Evolutionary conservation across 805 yeast species (phyloP).

Genomic region (Ogataea nakhonphanomensis): DNA sequence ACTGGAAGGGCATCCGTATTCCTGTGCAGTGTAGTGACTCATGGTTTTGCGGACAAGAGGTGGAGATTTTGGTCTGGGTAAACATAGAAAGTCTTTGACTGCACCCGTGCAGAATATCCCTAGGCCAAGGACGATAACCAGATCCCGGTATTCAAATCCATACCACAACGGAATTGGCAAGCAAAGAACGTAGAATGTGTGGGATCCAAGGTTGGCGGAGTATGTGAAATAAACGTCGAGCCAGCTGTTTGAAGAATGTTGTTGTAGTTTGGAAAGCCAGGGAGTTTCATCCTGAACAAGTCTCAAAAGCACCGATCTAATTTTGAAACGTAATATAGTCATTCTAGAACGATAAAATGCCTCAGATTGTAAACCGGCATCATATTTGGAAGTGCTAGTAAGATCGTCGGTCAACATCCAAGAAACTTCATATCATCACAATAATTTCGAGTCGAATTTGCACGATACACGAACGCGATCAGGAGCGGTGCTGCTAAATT

Average conservation of each 20-base stretch:
- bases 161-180: conserved; percentile 84
- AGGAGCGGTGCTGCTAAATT: neutral
- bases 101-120: conserved; percentile 72
- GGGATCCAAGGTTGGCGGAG: conserved; percentile 88
- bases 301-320: conserved; percentile 55
- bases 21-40: conserved; percentile 86
- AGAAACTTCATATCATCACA: neutral
- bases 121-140: conserved; percentile 56
- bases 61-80: conserved; percentile 91
- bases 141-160: conserved; percentile 65
- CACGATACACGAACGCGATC: neutral
- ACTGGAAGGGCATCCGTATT: conserved; percentile 92
- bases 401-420: conserved; percentile 5
- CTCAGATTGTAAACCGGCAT: conserved; percentile 72
- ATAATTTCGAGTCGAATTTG: neutral
- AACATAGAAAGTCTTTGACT: conserved; percentile 78
- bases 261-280: conserved; percentile 55
- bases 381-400: conserved; percentile 34
- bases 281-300: conserved; percentile 63
- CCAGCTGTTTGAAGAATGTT: conserved; percentile 40
- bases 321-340: conserved; percentile 48
- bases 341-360: conserved; percentile 62
- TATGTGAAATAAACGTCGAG: conserved; percentile 78
- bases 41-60: conserved; percentile 87
- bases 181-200: conserved; percentile 87